A percentile compares a stretch with the other conserved stretches of the same genome.
These are phyloP conservation scores for Phytophthora tentaculata DNA, from an alignment of 352 stramenopile species.

Conservation along the genomic window DNA sequence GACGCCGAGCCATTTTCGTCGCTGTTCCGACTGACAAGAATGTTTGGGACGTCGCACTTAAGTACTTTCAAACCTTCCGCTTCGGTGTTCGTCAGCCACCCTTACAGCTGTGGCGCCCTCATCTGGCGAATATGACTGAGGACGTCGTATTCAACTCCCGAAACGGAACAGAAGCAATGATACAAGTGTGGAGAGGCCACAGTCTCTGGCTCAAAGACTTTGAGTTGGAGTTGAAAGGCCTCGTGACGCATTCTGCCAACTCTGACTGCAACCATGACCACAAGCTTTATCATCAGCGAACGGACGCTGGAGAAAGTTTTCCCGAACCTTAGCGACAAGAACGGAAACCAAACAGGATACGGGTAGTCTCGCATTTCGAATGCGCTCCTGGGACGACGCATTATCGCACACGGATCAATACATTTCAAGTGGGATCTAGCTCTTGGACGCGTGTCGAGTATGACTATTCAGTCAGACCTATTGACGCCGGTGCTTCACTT, in stretches of 20 bases:
- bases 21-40: neutral
- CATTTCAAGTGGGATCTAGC: neutral
- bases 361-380: neutral
- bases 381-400: neutral
- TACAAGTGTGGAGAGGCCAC: neutral
- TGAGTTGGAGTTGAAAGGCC: neutral
- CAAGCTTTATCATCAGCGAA: neutral
- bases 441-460: neutral
- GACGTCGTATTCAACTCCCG: neutral
- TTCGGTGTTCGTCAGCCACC: neutral
- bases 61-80: neutral
- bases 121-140: neutral
- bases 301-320: neutral
- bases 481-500: neutral
- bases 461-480: neutral
- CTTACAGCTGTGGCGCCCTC: neutral
- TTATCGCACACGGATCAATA: neutral
- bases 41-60: neutral
- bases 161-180: neutral
- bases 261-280: neutral
- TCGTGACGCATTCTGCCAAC: neutral
- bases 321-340: neutral
- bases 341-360: neutral
- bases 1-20: neutral
- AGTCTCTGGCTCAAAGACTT: neutral